Evolutionary conservation across 2,329 filamentous ascomycete genomes (phyloP), one percentile per base, ranked within the genome.

Genomic region (Penicillium digitatum): DNA sequence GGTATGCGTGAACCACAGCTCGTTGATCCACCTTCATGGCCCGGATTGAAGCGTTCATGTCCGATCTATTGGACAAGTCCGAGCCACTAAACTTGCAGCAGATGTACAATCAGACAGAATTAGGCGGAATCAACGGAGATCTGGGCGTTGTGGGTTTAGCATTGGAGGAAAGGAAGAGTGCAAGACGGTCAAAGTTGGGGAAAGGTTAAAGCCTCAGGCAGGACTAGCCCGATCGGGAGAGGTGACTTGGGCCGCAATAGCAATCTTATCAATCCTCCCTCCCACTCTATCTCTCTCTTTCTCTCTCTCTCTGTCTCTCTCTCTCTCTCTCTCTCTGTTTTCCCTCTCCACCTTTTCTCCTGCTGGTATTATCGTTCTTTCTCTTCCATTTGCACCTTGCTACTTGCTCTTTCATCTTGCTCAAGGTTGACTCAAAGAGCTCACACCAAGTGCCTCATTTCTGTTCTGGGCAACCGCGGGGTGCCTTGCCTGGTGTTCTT

Each of bases 1-100:
- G 80, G 66, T 87, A 87, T 48, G 81, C 80, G 62, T 76, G 74
- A 53, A 80, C 52, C 44, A 84, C 62, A 11, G 66, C 63, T 58
- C 64, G 61, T 49, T 59, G 59, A 50, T 68, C 60, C 47, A 55
- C 54, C 35, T 42, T 49, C 35, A 51, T 53, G 14, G 52, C 34
- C 32, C 52, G 40, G 22, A 42, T 40, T 53, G 34, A 60, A 37
- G 57, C 31, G 37, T 31, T 48, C 51, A 57, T 56, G 29, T 58
- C 57, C 24, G 31, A 46, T 40, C 38, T 39, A 32, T 44, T 43
- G 37, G 37, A 20, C 20, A 20, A 34, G 26, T 43, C 11, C 14
- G 20, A 27, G 48, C 48, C 48, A 31, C 24, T 26, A 11, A 34
- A 34, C 34, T 20, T 31, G 24, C 10, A 3, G 20, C 27, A 50